phyloP scores from a whole-genome alignment of 805 yeast species.

The Ogataea ramenticola region DNA sequence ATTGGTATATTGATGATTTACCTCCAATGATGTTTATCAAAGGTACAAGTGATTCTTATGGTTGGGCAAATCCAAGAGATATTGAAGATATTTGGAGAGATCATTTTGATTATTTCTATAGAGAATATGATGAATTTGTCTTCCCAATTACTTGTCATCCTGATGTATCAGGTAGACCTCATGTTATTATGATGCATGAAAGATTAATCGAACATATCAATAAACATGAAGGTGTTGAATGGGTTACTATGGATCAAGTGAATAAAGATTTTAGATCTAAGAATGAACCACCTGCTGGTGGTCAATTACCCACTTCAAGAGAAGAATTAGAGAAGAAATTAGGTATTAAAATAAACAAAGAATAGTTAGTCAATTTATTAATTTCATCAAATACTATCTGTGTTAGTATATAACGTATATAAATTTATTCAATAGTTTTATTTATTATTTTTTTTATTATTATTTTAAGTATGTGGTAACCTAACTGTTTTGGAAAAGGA shows the following conservation, averaged over 20 bases:
- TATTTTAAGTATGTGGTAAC: too few species aligned
- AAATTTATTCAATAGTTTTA: too few species aligned
- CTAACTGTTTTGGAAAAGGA: too few species aligned
- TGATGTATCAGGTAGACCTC: conserved; percentile 31
- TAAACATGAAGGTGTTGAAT: conserved; percentile 30
- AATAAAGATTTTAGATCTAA: conserved; percentile 24
- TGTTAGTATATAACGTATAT: too few species aligned
- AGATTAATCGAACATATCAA: conserved; percentile 28
- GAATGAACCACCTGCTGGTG: conserved; percentile 22
- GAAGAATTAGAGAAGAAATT: conserved; percentile 6
- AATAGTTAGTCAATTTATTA: too few species aligned
- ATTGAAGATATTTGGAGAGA: conserved; percentile 32
- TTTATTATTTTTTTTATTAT: too few species aligned
- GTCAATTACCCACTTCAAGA: conserved; percentile 17
- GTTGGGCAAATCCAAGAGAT: conserved; percentile 30
- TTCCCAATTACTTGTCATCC: conserved; percentile 33
- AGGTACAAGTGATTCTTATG: conserved; percentile 23
- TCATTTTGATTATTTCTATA: conserved; percentile 30
- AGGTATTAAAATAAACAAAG: neutral
- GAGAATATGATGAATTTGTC: conserved; percentile 30
- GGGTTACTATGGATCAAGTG: conserved; percentile 32
- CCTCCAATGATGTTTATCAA: conserved; percentile 34
- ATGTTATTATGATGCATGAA: conserved; percentile 29
- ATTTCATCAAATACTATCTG: too few species aligned
- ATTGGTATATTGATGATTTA: conserved; percentile 31